These are phyloP conservation scores for Blastomyces silverae DNA, from an alignment of 2,329 filamentous ascomycete species.

Conservation along the genomic window DNA sequence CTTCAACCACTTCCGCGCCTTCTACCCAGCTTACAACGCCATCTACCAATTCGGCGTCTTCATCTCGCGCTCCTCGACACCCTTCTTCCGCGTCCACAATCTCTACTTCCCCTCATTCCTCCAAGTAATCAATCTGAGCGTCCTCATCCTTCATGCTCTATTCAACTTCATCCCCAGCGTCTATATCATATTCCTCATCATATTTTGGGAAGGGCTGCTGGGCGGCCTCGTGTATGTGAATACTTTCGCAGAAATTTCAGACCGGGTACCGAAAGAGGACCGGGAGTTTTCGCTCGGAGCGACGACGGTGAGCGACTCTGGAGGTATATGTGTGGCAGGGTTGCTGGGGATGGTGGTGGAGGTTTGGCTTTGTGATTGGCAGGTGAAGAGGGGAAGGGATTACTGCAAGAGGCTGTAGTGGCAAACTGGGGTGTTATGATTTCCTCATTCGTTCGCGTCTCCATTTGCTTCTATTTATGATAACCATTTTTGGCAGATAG, in stretches of 20 bases:
- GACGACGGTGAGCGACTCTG: slow-evolving; percentile 86
- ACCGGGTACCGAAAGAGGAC: slow-evolving; percentile 67
- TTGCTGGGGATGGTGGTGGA: slow-evolving; percentile 79
- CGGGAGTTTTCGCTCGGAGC: slow-evolving; percentile 87
- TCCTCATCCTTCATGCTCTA: slow-evolving; percentile 70
- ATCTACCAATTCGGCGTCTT: slow-evolving; percentile 96
- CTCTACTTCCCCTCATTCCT: slow-evolving; percentile 78
- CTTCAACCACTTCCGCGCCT: slow-evolving; percentile 72
- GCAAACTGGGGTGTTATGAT: not conserved
- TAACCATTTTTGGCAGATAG: no score
- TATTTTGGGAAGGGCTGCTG: slow-evolving; percentile 91
- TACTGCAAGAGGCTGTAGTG: slow-evolving; percentile 54
- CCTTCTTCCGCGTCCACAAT: slow-evolving; percentile 72
- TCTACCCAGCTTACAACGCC: slow-evolving; percentile 91
- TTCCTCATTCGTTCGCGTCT: not conserved
- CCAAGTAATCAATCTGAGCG: slow-evolving; percentile 67
- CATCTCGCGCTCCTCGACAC: slow-evolving; percentile 82
- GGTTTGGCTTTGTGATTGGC: slow-evolving; percentile 72
- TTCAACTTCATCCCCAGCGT: slow-evolving; percentile 76
- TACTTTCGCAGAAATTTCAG: slow-evolving; percentile 89
- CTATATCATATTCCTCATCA: slow-evolving; percentile 73
- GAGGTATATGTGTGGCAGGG: slow-evolving; percentile 80
- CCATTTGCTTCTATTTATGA: no score
- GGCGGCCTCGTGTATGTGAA: slow-evolving; percentile 93
- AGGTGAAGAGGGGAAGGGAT: slow-evolving; percentile 70